phyloP scores from a whole-genome alignment of 116 monocot species.

The Cymodocea nodosa region DNA sequence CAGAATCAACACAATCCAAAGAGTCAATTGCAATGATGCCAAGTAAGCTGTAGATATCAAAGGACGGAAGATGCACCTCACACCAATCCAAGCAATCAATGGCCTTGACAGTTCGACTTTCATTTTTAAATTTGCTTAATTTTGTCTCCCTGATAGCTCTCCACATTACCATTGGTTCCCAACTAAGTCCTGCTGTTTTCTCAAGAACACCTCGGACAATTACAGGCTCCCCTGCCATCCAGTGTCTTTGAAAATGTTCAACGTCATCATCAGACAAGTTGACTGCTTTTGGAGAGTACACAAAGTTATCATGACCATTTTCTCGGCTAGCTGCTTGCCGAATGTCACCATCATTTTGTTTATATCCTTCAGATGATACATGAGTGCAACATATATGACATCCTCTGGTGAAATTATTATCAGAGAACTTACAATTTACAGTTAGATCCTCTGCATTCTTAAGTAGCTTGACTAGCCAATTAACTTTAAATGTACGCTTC shows the following conservation, averaged over 20 bases:
- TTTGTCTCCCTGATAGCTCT: conserved; percentile 20
- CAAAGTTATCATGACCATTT: conserved; percentile 20
- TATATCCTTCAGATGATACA: conserved; percentile 5
- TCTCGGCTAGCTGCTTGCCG: conserved; percentile 22
- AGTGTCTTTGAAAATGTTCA: conserved; percentile 37
- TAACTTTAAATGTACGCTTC: conserved; percentile 23
- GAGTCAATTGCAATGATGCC: too few species aligned
- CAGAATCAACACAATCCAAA: too few species aligned
- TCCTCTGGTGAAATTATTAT: not conserved
- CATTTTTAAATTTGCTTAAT: not conserved
- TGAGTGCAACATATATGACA: conserved; percentile 5
- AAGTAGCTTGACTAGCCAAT: conserved; percentile 24
- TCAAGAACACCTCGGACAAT: conserved; percentile 32
- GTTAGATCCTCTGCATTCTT: conserved; percentile 22
- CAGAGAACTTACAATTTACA: not conserved
- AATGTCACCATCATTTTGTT: not conserved
- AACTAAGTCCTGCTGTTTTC: conserved; percentile 30
- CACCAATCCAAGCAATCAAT: conserved; percentile 23
- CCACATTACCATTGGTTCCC: conserved; percentile 51
- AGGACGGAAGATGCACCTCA: conserved; percentile 7
- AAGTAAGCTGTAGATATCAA: not conserved
- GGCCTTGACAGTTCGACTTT: conserved; percentile 6
- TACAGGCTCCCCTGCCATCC: conserved; percentile 39
- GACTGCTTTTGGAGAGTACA: conserved; percentile 27
- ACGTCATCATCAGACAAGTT: conserved; percentile 15